Evolutionary conservation across 2,329 filamentous ascomycete species (phyloP).

Genomic region (Mycosphaerella sp.): DNA sequence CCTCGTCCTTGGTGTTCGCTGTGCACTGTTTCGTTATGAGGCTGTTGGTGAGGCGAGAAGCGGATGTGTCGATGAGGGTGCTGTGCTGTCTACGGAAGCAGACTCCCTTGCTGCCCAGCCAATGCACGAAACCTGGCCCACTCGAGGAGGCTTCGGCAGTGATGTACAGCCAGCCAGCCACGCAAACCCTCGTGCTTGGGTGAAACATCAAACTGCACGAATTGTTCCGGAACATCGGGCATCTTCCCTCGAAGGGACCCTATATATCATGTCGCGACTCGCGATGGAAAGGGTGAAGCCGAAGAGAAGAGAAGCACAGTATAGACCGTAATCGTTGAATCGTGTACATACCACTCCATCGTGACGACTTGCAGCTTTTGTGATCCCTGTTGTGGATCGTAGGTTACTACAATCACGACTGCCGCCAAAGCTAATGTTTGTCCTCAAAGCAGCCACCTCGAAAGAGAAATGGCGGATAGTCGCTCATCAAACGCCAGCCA

Average conservation of each 20-base stretch:
- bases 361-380: not conserved
- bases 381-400: not conserved
- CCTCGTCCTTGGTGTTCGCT: not conserved
- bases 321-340: not conserved
- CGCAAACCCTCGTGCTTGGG: constrained; percentile 12
- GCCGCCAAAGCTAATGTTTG: not conserved
- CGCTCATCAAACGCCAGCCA: not conserved
- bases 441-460: not conserved
- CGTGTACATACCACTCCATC: not conserved
- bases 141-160: no score
- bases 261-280: not conserved
- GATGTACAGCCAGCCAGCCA: constrained; percentile 3
- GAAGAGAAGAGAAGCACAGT: not conserved
- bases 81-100: not conserved
- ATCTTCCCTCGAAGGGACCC: not conserved
- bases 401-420: not conserved
- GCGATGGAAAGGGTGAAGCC: not conserved
- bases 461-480: constrained; percentile 1
- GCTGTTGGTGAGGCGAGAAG: not conserved
- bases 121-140: not conserved
- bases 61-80: not conserved
- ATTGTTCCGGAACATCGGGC: not conserved
- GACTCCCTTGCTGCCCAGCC: constrained; percentile 1
- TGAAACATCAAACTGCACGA: constrained; percentile 1
- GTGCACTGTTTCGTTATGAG: not conserved